These are phyloP conservation scores for Gamarada debralockiae DNA, from an alignment of 495 filamentous ascomycete species.

Conservation along the genomic window DNA sequence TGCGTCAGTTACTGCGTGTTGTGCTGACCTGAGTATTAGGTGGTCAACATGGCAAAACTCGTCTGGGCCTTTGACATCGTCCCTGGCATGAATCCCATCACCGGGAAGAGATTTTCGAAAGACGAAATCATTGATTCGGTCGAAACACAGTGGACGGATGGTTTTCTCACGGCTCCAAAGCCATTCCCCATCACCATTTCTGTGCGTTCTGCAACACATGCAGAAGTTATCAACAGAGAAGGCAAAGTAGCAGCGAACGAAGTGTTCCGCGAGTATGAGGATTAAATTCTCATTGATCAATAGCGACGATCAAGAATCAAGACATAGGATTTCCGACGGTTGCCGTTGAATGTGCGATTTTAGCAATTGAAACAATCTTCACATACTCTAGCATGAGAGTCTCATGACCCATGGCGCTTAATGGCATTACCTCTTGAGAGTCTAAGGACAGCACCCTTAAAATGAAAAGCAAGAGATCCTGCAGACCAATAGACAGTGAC, in stretches of 20 bases:
- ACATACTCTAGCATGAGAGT: too few species aligned
- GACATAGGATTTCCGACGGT: too few species aligned
- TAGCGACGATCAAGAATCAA: too few species aligned
- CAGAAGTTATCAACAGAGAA: background rate
- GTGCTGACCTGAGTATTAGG: background rate
- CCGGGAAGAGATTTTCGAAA: background rate
- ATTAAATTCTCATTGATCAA: background rate
- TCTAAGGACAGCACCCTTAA: too few species aligned
- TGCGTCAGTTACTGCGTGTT: too few species aligned
- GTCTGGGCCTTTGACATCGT: constrained; percentile 16
- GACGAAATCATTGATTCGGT: background rate
- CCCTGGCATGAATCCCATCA: background rate
- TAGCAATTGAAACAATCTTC: too few species aligned
- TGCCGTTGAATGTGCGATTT: too few species aligned
- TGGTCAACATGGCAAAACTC: constrained; percentile 18
- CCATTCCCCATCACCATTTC: background rate
- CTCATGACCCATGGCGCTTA: too few species aligned
- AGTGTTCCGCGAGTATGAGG: background rate
- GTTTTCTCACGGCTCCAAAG: background rate
- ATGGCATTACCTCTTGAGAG: too few species aligned
- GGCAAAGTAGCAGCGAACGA: background rate
- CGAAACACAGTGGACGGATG: background rate
- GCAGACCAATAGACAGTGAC: too few species aligned
- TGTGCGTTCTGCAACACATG: background rate
- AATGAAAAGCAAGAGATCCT: too few species aligned